A percentile compares a stretch with the other conserved stretches of the same genome.
Conservation (phyloP, 2,329 filamentous ascomycete genomes). For the Alternaria sp. region DNA sequence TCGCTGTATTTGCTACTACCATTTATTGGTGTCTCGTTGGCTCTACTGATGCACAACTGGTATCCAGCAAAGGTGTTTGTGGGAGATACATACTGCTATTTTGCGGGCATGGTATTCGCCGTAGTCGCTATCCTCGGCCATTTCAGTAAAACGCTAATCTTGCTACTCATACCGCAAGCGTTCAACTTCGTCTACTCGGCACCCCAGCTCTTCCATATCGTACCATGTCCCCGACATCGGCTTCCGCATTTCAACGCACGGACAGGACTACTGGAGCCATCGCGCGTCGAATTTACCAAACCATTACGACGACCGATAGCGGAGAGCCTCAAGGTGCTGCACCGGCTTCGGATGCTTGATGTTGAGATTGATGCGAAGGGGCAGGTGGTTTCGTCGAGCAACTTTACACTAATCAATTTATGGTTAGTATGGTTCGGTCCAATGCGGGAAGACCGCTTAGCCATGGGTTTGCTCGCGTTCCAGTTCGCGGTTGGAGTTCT, state of each 20-base stretch:
- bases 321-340: slow-evolving; percentile 72
- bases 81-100: slow-evolving; percentile 99
- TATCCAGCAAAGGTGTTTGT: slow-evolving; percentile 96
- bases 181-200: slow-evolving; percentile 96
- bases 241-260: slow-evolving; percentile 87
- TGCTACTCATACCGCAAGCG: slow-evolving; percentile 91
- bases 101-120: slow-evolving; percentile 98
- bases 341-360: slow-evolving; percentile 72
- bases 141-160: slow-evolving; percentile 94
- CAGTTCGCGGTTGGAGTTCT: slow-evolving; percentile 80
- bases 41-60: slow-evolving; percentile 91
- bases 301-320: slow-evolving; percentile 74
- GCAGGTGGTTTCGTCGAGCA: slow-evolving; percentile 79
- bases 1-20: slow-evolving; percentile 93
- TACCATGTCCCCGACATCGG: slow-evolving; percentile 93
- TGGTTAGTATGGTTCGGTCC: slow-evolving; percentile 97
- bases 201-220: slow-evolving; percentile 87
- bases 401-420: slow-evolving; percentile 92
- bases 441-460: slow-evolving; percentile 84
- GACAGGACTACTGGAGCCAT: slow-evolving; percentile 86
- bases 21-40: slow-evolving; percentile 90
- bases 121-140: slow-evolving; percentile 96
- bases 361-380: slow-evolving; percentile 74
- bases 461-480: slow-evolving; percentile 79
- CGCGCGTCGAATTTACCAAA: slow-evolving; percentile 76